These are phyloP conservation scores for Vitis amurensis DNA, from an alignment of 164 flowering plant genomes.

Conservation along the genomic window DNA sequence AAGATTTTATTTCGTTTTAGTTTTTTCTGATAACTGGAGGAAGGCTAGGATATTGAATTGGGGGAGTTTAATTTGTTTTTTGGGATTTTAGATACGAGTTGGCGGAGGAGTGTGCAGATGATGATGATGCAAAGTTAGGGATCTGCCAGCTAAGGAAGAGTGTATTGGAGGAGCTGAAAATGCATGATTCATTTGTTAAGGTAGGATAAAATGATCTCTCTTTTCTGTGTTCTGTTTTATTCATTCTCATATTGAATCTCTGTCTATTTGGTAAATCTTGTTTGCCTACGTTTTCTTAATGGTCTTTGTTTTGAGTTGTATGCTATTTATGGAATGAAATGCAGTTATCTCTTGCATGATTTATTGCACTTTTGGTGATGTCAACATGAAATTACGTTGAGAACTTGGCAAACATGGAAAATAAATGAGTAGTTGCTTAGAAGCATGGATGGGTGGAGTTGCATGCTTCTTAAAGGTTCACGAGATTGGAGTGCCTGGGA, in stretches of 20 bases:
- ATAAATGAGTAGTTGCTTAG: too few species aligned
- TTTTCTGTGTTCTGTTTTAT: neutral
- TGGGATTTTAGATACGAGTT: conserved; percentile 53
- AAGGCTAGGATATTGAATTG: neutral
- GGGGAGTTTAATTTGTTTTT: conserved; percentile 1
- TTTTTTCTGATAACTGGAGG: neutral
- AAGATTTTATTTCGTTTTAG: neutral
- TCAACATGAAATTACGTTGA: too few species aligned
- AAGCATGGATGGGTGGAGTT: too few species aligned
- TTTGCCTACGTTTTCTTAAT: neutral
- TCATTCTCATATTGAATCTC: neutral
- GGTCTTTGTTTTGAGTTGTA: too few species aligned
- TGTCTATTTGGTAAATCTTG: neutral
- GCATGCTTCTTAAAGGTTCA: too few species aligned
- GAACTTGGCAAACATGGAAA: too few species aligned
- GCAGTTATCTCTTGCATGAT: too few species aligned
- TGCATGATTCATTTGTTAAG: conserved; percentile 68
- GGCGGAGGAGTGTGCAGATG: conserved; percentile 91
- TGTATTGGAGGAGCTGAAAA: conserved; percentile 60
- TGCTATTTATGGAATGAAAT: too few species aligned
- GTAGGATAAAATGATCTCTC: conserved; percentile 29
- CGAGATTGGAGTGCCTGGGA: too few species aligned
- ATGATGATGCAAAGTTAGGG: conserved; percentile 78
- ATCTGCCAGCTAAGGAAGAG: conserved; percentile 63
- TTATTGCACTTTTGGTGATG: too few species aligned